phyloP scores from a whole-genome alignment of 1,284 basidiomycete species.

The Moniliophthora roreri region DNA sequence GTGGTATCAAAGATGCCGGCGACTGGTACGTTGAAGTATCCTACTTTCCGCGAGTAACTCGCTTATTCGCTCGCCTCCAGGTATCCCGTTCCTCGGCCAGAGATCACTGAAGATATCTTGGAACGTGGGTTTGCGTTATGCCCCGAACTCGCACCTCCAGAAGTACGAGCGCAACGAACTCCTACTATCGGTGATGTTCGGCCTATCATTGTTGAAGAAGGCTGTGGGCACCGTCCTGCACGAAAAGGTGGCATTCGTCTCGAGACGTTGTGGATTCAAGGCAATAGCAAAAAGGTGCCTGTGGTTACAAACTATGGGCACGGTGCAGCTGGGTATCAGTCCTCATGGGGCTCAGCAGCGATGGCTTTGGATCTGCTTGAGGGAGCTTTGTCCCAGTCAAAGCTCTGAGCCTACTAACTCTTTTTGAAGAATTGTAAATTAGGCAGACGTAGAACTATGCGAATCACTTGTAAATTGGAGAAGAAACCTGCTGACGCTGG shows the following conservation, averaged over 20 bases:
- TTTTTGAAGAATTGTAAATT: no score
- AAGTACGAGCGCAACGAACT: slow-evolving; percentile 42
- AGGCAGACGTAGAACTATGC: no score
- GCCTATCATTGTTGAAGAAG: slow-evolving; percentile 62
- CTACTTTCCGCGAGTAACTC: not conserved
- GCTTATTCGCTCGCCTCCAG: slow-evolving; percentile 25
- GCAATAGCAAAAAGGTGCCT: slow-evolving; percentile 25
- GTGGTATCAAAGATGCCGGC: slow-evolving; percentile 11
- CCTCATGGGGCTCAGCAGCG: slow-evolving; percentile 61
- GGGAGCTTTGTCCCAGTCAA: slow-evolving; percentile 23
- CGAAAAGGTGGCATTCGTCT: slow-evolving; percentile 73
- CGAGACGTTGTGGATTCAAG: slow-evolving; percentile 34
- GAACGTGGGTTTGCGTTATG: slow-evolving; percentile 53
- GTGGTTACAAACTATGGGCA: slow-evolving; percentile 51
- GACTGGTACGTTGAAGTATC: slow-evolving; percentile 9
- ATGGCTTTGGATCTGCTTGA: slow-evolving; percentile 48
- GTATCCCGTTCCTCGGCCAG: slow-evolving; percentile 57
- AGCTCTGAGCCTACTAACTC: not conserved
- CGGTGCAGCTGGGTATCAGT: slow-evolving; percentile 56
- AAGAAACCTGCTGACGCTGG: no score
- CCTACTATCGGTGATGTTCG: slow-evolving; percentile 65
- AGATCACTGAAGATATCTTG: slow-evolving; percentile 63
- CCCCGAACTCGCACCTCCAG: slow-evolving; percentile 68
- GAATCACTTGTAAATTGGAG: no score
- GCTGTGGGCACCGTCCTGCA: slow-evolving; percentile 74